Conservation (phyloP, 2,329 filamentous ascomycete genomes). For the Magnaporthiopsis rhizophila region DNA sequence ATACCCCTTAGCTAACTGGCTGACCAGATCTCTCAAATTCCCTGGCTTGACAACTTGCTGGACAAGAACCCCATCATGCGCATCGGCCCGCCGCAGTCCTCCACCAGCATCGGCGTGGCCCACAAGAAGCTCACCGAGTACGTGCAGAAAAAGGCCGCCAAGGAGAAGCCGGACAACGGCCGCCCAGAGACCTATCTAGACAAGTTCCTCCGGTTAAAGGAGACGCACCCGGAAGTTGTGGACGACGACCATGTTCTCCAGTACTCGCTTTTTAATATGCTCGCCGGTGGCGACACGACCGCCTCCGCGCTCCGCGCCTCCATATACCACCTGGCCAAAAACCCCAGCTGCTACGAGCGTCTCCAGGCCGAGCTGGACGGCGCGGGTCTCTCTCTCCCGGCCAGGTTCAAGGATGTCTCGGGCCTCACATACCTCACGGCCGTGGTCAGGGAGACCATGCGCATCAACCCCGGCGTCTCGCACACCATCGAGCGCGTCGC, state of each 20-base stretch:
- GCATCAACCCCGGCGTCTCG: conserved; percentile 39
- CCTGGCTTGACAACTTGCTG: conserved; percentile 25
- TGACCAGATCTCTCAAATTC: conserved; percentile 15
- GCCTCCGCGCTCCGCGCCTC: conserved; percentile 23
- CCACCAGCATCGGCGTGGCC: too few relatives aligned
- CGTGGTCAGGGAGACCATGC: conserved; percentile 42
- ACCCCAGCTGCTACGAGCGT: conserved; percentile 17
- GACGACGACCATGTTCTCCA: conserved; percentile 27
- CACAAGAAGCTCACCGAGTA: conserved; percentile 16
- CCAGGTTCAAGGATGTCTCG: conserved; percentile 14
- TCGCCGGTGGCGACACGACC: conserved; percentile 27
- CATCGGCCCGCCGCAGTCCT: conserved; percentile 24
- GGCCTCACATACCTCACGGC: conserved; percentile 38
- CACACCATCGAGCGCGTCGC: conserved; percentile 43
- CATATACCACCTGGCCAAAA: conserved; percentile 27
- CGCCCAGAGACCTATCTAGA: conserved; percentile 28
- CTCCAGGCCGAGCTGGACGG: conserved; percentile 26
- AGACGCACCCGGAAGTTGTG: conserved; percentile 23
- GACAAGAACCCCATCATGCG: conserved; percentile 30
- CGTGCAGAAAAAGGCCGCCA: conserved; percentile 9
- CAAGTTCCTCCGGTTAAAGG: conserved; percentile 30
- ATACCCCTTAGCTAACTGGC: too few relatives aligned
- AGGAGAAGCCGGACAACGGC: conserved; percentile 1
- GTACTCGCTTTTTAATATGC: conserved; percentile 25
- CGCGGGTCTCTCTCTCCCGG: conserved; percentile 6